Conservation (phyloP, 1,139 yeast species). For the Meyerozyma guilliermondii region DNA sequence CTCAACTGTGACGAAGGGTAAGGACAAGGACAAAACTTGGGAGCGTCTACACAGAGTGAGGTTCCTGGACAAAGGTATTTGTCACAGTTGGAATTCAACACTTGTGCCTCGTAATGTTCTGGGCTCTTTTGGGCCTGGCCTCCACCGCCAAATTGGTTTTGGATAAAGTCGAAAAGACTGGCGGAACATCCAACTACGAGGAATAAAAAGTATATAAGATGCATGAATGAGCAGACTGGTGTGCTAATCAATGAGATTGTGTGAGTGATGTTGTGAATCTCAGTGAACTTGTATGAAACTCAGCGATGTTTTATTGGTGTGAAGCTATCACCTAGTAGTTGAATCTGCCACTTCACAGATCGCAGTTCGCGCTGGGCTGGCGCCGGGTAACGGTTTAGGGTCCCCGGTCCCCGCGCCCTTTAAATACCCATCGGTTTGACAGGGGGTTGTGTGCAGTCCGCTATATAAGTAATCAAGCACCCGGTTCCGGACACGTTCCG, state of each 20-base stretch:
- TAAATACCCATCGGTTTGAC: too few relatives aligned
- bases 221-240: too few relatives aligned
- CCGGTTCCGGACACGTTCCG: too few relatives aligned
- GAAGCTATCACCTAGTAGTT: too few relatives aligned
- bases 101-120: slow-evolving; percentile 24
- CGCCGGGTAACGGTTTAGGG: neutral
- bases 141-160: slow-evolving; percentile 22
- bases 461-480: neutral
- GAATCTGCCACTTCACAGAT: neutral
- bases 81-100: slow-evolving; percentile 46
- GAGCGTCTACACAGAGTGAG: slow-evolving; percentile 62
- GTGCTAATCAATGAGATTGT: too few relatives aligned
- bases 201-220: neutral
- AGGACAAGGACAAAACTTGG: slow-evolving; percentile 84
- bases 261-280: too few relatives aligned
- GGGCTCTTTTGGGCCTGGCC: slow-evolving; percentile 20
- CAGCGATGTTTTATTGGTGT: too few relatives aligned
- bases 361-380: too few relatives aligned
- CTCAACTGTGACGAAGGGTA: slow-evolving; percentile 80
- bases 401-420: too few relatives aligned
- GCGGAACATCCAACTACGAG: slow-evolving; percentile 15
- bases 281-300: too few relatives aligned
- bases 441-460: neutral
- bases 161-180: slow-evolving; percentile 31
- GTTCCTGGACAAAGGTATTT: slow-evolving; percentile 81